These are phyloP conservation scores for Candida namnaoensis DNA, from an alignment of 805 yeast genomes.

Conservation along the genomic window DNA sequence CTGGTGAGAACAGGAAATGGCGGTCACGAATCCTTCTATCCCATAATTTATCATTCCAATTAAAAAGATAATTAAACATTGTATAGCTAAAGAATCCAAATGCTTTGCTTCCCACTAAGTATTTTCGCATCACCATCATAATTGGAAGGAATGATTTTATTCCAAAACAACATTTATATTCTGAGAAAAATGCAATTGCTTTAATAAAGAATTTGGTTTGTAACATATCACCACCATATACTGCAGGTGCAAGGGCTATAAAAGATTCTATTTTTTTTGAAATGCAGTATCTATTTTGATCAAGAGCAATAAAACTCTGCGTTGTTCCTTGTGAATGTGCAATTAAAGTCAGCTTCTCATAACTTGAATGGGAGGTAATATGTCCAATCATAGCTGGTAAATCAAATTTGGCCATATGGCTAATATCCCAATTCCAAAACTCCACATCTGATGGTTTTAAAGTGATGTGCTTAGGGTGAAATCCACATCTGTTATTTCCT, in stretches of 20 bases:
- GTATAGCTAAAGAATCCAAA: conserved; percentile 64
- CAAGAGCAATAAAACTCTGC: conserved; percentile 65
- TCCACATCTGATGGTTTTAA: conserved; percentile 31
- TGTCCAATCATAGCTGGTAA: conserved; percentile 63
- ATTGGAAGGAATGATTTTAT: conserved; percentile 69
- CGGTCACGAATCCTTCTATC: conserved; percentile 56
- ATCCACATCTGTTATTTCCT: conserved; percentile 87
- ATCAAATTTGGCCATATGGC: conserved; percentile 76
- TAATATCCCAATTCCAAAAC: conserved; percentile 93
- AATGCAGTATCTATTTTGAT: conserved; percentile 34
- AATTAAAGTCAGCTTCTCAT: conserved; percentile 45
- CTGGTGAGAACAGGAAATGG: conserved; percentile 82
- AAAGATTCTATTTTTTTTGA: conserved; percentile 56
- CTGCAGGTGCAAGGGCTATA: conserved; percentile 83
- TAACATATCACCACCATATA: conserved; percentile 74
- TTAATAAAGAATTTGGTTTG: conserved; percentile 52
- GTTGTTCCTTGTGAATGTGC: conserved; percentile 96
- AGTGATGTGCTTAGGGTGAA: conserved; percentile 56
- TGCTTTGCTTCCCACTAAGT: conserved; percentile 37
- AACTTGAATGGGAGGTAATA: conserved; percentile 22
- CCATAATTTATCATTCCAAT: conserved; percentile 82
- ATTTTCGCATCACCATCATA: conserved; percentile 50
- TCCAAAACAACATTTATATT: conserved; percentile 56
- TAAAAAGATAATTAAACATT: conserved; percentile 81
- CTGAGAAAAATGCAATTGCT: conserved; percentile 48